Evolutionary conservation across 1,284 basidiomycete species (phyloP).

Genomic region (Ustilago trichophora): DNA sequence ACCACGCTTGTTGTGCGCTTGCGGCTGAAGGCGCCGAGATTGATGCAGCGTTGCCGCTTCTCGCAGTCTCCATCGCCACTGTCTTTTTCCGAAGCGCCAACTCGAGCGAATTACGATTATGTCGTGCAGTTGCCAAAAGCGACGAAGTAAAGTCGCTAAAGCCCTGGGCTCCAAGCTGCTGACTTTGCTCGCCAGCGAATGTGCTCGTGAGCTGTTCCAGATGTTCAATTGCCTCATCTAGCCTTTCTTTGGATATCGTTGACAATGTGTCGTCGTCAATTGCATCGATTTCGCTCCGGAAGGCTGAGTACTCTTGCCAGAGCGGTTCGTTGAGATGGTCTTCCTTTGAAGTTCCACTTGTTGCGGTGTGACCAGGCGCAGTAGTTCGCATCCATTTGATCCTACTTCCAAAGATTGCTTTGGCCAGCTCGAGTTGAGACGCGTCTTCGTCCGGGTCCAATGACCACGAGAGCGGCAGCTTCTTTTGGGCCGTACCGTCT

Average conservation of each 20-base stretch:
- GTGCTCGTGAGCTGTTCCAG: constrained; percentile 6
- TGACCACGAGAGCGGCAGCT: constrained; percentile 1
- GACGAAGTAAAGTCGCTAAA: constrained; percentile 5
- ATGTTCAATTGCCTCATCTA: constrained; percentile 10
- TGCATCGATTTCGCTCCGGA: not conserved
- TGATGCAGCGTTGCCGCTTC: not conserved
- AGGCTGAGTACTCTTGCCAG: constrained; percentile 24
- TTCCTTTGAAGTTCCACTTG: not conserved
- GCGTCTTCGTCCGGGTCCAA: constrained; percentile 2
- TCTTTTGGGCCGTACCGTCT: not conserved
- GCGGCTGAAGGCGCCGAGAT: not conserved
- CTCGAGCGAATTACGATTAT: constrained; percentile 9
- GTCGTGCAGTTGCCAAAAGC: constrained; percentile 20
- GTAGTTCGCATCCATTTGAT: constrained; percentile 32
- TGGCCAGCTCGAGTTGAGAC: constrained; percentile 7
- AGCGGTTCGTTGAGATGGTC: constrained; percentile 8
- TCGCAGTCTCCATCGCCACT: no score
- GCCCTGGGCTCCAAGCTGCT: constrained; percentile 6
- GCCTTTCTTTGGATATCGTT: not conserved
- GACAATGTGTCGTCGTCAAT: not conserved
- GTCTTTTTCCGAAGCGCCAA: not conserved
- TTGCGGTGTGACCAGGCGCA: not conserved
- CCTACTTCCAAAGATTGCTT: constrained; percentile 20
- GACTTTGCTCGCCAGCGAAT: not conserved
- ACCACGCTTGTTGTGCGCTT: not conserved